Conservation (phyloP, 345 rosid genomes). For the Brassica carinata region DNA sequence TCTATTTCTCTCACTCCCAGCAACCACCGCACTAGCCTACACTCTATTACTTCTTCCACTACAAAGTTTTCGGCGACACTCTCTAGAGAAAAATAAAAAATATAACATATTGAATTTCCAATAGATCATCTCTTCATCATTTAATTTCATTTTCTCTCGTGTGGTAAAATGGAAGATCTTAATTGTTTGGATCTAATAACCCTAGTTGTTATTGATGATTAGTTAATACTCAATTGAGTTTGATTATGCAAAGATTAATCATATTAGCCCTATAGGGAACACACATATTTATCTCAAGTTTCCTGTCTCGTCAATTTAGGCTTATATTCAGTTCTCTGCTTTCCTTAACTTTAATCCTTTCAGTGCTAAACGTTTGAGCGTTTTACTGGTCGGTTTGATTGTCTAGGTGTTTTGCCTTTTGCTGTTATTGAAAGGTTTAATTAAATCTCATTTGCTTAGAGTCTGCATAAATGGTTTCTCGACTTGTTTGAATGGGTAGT, state of each 20-base stretch:
- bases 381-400: not conserved
- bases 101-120: not conserved
- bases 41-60: slow-evolving; percentile 29
- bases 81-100: not conserved
- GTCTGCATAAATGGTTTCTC: no score
- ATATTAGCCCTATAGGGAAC: not conserved
- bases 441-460: no score
- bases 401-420: not conserved
- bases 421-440: no score
- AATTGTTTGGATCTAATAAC: not conserved
- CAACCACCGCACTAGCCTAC: slow-evolving; percentile 41
- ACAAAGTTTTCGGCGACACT: slow-evolving; percentile 9
- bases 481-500: no score
- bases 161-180: not conserved
- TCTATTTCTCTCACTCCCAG: slow-evolving; percentile 13
- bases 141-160: not conserved
- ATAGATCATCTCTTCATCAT: not conserved
- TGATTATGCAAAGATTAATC: not conserved
- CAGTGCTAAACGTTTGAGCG: not conserved
- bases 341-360: not conserved
- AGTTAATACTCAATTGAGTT: not conserved
- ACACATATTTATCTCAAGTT: not conserved
- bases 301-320: not conserved
- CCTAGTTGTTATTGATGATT: no score
- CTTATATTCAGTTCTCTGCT: not conserved